Conservation (phyloP, 495 filamentous ascomycete species). For the Annulohypoxylon stygium region DNA sequence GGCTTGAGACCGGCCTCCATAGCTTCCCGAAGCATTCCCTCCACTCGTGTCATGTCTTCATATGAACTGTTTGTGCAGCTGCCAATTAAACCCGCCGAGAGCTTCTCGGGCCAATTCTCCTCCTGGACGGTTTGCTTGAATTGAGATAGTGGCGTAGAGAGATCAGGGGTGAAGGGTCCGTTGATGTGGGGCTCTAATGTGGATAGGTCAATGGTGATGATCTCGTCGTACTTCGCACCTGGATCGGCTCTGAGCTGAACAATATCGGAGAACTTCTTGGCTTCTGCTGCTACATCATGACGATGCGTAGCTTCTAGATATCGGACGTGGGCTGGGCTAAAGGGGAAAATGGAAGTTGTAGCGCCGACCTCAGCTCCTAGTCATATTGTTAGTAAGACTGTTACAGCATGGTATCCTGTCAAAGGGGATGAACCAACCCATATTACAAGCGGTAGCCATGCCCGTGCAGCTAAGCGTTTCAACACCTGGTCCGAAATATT, state of each 20-base stretch:
- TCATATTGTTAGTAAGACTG: neutral
- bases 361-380: conserved; percentile 85
- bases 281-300: conserved; percentile 74
- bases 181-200: conserved; percentile 96
- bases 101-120: conserved; percentile 89
- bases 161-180: conserved; percentile 94
- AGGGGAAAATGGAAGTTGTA: conserved; percentile 91
- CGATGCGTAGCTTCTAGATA: conserved; percentile 90
- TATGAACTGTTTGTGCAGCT: conserved; percentile 99
- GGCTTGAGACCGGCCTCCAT: conserved; percentile 87
- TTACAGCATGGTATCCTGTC: neutral
- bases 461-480: conserved; percentile 91
- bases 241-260: conserved; percentile 72
- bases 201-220: conserved; percentile 93
- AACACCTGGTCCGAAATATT: conserved; percentile 90
- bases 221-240: conserved; percentile 87
- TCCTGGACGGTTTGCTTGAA: conserved; percentile 86
- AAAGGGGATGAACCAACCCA: conserved; percentile 55
- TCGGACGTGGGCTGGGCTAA: conserved; percentile 60
- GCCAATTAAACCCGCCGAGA: conserved; percentile 93
- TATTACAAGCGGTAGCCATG: conserved; percentile 93
- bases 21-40: conserved; percentile 91
- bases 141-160: conserved; percentile 89
- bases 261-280: conserved; percentile 62
- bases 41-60: conserved; percentile 95